Evolutionary conservation across 495 filamentous ascomycete genomes (phyloP), one percentile per base, ranked within the genome.

Genomic region (Sporormia fimetaria): DNA sequence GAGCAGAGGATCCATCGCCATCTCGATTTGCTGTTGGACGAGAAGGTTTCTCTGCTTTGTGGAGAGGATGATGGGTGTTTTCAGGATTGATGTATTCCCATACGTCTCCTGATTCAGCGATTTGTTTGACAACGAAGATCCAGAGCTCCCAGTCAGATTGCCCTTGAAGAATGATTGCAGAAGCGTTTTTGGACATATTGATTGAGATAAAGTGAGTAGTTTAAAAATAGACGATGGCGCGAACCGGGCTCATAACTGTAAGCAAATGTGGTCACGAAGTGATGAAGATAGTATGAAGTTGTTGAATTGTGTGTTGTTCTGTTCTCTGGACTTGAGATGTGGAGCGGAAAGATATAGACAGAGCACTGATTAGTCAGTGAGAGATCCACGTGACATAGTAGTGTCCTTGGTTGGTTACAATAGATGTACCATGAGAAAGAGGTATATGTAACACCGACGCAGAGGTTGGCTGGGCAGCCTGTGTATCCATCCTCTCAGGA

Each of bases 221-320:
- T 9, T 33, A 33, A 9, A 9, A 15, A 33, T 6, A 15, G 7
- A 33, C 6, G 12, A 9, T 9, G 15, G 30, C 8, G 30, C 8
- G 6, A 33, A 9, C 30, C 30, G 30, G 30, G 30, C 30, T 33
- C 30, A 33, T 33, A 33, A 33, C 30, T 33, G 15, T 33, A 33
- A 33, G 30, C 30, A 27, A 12, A 27, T n/a, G n/a, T n/a, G n/a
- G n/a, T n/a, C n/a, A n/a, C n/a, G n/a, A n/a, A n/a, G n/a, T n/a
- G n/a, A n/a, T n/a, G n/a, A n/a, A n/a, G n/a, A n/a, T n/a, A n/a
- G n/a, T n/a, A n/a, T n/a, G n/a, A n/a, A n/a, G n/a, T n/a, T n/a
- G n/a, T n/a, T n/a, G n/a, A n/a, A n/a, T n/a, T n/a, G n/a, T n/a
- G n/a, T n/a, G n/a, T n/a, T n/a, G n/a, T n/a, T n/a, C n/a, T n/a